phyloP scores from a whole-genome alignment of 306 rosid genomes.

The Acacia acuminata region DNA sequence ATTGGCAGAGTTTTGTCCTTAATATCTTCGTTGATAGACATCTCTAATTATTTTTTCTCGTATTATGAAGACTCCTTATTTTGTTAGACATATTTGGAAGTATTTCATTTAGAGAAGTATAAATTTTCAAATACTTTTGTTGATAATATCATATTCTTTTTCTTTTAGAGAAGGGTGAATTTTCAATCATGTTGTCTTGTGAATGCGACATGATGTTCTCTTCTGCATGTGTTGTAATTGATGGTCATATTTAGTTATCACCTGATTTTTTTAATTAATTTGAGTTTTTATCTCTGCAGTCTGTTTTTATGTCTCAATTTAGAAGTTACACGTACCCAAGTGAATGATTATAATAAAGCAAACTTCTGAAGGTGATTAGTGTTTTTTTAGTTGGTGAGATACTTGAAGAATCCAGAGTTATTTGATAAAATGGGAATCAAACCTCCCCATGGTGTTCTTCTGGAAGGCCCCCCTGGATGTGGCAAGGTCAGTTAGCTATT shows the following conservation, averaged over 20 bases:
- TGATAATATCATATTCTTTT: slow-evolving; percentile 8
- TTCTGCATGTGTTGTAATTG: slow-evolving; percentile 2
- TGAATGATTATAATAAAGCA: slow-evolving; percentile 18
- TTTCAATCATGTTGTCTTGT: slow-evolving; percentile 11
- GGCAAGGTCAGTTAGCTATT: slow-evolving; percentile 80
- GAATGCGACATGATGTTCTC: slow-evolving; percentile 3
- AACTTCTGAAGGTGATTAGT: slow-evolving; percentile 31
- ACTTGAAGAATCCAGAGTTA: slow-evolving; percentile 93
- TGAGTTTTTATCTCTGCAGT: slow-evolving; percentile 1
- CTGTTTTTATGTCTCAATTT: slow-evolving; percentile 28
- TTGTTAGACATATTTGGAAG: not conserved
- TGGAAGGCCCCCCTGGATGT: slow-evolving; percentile 99
- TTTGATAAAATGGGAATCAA: slow-evolving; percentile 97
- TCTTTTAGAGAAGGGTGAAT: not conserved
- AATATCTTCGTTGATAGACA: not conserved
- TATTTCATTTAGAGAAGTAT: slow-evolving; percentile 9
- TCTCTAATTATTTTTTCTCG: not conserved
- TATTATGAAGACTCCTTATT: not conserved
- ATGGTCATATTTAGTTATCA: not conserved
- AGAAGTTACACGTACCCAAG: not conserved
- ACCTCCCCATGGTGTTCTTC: slow-evolving; percentile 98
- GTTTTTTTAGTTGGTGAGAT: slow-evolving; percentile 84
- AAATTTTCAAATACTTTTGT: not conserved
- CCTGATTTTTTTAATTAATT: not conserved
- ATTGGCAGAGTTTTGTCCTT: not conserved